A percentile compares a stretch with the other conserved stretches of the same genome.
These are phyloP conservation scores for Trichophyton simii DNA, from an alignment of 2,329 filamentous ascomycete genomes.

Conservation along the genomic window DNA sequence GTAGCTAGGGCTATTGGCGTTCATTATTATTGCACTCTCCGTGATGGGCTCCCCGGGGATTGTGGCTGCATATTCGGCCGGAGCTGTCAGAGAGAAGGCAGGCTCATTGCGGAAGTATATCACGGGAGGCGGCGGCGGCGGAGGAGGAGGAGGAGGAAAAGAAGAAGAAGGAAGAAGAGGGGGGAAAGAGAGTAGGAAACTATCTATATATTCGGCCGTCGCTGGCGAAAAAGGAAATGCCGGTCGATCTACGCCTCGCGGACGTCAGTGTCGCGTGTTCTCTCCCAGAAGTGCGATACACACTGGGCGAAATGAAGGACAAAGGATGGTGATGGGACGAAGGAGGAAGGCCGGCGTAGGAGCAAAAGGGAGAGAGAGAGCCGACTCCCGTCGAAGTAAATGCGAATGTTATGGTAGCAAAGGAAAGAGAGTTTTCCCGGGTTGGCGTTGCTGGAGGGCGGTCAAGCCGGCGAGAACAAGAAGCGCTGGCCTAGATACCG, in stretches of 20 bases:
- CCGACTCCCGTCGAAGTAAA: background rate
- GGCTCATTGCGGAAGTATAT: background rate
- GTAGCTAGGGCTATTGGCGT: background rate
- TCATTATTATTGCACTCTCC: background rate
- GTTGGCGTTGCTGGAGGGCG: background rate
- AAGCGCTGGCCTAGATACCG: constrained; percentile 3
- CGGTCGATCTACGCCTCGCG: background rate
- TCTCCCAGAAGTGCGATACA: background rate
- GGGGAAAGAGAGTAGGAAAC: background rate
- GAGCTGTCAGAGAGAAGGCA: background rate
- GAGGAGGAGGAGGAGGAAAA: no score
- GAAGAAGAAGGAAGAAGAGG: background rate
- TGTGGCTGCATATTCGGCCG: constrained; percentile 1
- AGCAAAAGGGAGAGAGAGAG: background rate
- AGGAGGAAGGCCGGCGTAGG: background rate
- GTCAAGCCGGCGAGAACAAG: background rate
- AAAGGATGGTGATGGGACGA: background rate
- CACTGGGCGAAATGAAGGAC: background rate
- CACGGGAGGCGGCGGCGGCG: no score
- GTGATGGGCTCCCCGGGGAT: background rate
- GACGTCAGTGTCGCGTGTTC: background rate
- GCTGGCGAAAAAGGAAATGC: background rate
- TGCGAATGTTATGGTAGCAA: background rate
- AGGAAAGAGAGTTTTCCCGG: background rate
- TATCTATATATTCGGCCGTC: background rate